Percentiles rank a stretch among this genome's conserved stretches.
Evolutionary conservation across 768 basidiomycete species (phyloP).

Genomic region (Trametes cingulata): DNA sequence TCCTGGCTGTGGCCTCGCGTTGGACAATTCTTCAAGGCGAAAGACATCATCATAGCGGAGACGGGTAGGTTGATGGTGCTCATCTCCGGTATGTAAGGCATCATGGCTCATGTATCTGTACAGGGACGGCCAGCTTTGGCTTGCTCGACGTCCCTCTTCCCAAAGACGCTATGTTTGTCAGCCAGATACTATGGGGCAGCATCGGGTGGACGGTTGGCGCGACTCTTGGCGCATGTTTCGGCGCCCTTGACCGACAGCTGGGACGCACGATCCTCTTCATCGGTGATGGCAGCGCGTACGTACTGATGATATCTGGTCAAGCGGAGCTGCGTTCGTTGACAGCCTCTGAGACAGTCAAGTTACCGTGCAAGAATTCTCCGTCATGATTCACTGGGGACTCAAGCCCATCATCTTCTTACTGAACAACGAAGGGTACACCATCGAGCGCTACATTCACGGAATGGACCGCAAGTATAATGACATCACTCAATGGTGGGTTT

Average conservation of each 20-base stretch:
- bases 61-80: constrained; percentile 52
- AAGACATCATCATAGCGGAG: constrained; percentile 83
- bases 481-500: constrained; percentile 65
- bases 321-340: background rate
- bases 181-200: constrained; percentile 87
- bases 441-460: constrained; percentile 80
- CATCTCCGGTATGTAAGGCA: background rate
- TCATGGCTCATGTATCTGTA: too few species aligned
- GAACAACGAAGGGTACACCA: constrained; percentile 84
- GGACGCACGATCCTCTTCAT: constrained; percentile 80
- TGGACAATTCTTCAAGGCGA: constrained; percentile 64
- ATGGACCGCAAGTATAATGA: constrained; percentile 80
- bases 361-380: constrained; percentile 82
- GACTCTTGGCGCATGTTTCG: constrained; percentile 78
- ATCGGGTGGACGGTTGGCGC: constrained; percentile 90
- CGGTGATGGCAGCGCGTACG: constrained; percentile 81
- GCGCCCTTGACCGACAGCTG: constrained; percentile 62
- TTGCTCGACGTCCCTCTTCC: constrained; percentile 82
- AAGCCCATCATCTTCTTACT: constrained; percentile 86
- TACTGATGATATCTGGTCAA: constrained; percentile 11
- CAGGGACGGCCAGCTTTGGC: constrained; percentile 82
- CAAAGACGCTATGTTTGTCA: constrained; percentile 59
- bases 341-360: constrained; percentile 52
- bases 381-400: constrained; percentile 73
- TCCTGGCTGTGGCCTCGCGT: constrained; percentile 84